Evolutionary conservation across 2,329 filamentous ascomycete species (phyloP).

Genomic region (Anisogramma anomala): DNA sequence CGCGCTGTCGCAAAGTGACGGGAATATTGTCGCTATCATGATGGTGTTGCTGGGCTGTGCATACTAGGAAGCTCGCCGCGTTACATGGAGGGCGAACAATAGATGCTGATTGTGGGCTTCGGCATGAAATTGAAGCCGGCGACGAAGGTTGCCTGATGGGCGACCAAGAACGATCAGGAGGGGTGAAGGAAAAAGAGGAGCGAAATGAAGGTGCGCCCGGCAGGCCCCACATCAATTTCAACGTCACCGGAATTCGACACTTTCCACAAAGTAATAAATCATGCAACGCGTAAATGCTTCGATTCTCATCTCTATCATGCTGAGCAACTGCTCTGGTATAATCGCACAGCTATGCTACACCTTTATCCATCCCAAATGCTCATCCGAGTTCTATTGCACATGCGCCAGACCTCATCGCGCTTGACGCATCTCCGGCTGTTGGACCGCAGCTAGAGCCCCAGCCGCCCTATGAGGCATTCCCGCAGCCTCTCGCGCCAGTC

Average conservation of each 20-base stretch:
- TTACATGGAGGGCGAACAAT: constrained; percentile 9
- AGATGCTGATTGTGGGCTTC: too few relatives aligned
- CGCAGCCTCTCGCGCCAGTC: constrained; percentile 57
- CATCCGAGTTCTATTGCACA: background rate
- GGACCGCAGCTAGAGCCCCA: constrained; percentile 17
- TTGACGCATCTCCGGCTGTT: constrained; percentile 23
- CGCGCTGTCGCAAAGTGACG: constrained; percentile 12
- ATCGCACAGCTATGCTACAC: constrained; percentile 6
- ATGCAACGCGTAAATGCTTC: background rate
- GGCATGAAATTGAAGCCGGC: too few relatives aligned
- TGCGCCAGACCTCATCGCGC: constrained; percentile 15
- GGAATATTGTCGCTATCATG: constrained; percentile 13
- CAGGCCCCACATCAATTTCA: constrained; percentile 14
- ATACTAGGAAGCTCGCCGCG: constrained; percentile 2
- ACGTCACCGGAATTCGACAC: constrained; percentile 4
- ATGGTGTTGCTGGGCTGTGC: constrained; percentile 8
- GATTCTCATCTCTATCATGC: constrained; percentile 2
- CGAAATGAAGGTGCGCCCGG: constrained; percentile 5
- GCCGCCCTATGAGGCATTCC: constrained; percentile 12
- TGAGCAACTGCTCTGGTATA: constrained; percentile 15
- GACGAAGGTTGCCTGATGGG: too few relatives aligned
- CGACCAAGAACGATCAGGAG: background rate
- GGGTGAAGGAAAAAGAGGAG: background rate
- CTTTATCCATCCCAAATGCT: background rate
- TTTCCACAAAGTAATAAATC: background rate